Evolutionary conservation across 202 grass and related monocot genomes (phyloP).

Genomic region (Setaria italica): DNA sequence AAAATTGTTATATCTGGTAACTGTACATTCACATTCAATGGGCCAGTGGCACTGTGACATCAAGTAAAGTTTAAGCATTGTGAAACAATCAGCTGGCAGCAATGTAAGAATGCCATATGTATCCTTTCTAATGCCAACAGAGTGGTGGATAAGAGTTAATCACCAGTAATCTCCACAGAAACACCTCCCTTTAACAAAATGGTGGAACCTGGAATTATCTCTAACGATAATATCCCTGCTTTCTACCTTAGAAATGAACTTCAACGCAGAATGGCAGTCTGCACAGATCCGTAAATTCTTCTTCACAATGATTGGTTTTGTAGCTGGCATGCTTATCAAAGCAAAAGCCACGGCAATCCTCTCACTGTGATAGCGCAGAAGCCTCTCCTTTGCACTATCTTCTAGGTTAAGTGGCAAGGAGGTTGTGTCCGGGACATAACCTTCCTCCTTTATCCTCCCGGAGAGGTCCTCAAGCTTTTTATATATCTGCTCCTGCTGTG

Average conservation of each 20-base stretch:
- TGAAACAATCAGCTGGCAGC: conserved; percentile 8
- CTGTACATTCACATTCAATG: conserved; percentile 7
- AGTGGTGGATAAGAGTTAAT: conserved; percentile 11
- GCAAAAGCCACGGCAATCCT: conserved; percentile 66
- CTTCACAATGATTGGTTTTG: conserved; percentile 73
- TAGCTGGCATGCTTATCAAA: conserved; percentile 62
- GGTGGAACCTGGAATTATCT: conserved; percentile 70
- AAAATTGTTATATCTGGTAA: conserved; percentile 29
- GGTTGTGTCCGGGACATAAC: conserved; percentile 54
- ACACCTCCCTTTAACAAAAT: conserved; percentile 58
- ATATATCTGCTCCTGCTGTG: conserved; percentile 63
- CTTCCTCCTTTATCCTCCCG: conserved; percentile 55
- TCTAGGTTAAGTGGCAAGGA: conserved; percentile 57
- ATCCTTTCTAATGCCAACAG: conserved; percentile 22
- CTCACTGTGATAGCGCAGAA: conserved; percentile 64
- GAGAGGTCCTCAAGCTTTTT: conserved; percentile 63
- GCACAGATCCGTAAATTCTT: conserved; percentile 67
- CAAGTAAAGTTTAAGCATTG: not conserved
- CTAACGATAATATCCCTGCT: conserved; percentile 67
- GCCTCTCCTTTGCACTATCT: conserved; percentile 57
- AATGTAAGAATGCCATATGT: conserved; percentile 28
- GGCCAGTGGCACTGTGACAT: not conserved
- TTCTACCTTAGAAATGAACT: conserved; percentile 66
- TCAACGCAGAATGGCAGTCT: conserved; percentile 67
- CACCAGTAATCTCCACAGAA: conserved; percentile 76